Conservation (phyloP, 2,329 filamentous ascomycete species). For the Fusarium solani-melongenae region DNA sequence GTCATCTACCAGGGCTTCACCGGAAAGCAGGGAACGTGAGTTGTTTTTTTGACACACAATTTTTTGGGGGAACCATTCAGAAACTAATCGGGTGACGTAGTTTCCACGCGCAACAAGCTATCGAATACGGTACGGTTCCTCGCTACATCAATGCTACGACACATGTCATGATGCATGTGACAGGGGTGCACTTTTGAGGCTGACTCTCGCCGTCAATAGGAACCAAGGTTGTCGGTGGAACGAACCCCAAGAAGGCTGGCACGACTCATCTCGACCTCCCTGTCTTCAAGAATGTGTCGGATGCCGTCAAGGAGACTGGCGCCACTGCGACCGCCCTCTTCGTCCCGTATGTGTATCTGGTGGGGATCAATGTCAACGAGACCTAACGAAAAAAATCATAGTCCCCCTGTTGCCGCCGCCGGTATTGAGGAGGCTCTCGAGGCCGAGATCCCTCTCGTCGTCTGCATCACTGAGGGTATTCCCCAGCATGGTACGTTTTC, state of each 20-base stretch:
- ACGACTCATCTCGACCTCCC: conserved; percentile 88
- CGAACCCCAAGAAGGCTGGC: conserved; percentile 99
- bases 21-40: conserved; percentile 93
- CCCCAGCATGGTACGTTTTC: conserved; percentile 85
- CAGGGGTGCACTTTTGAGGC: conserved; percentile 34
- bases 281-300: conserved; percentile 89
- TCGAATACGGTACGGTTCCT: conserved; percentile 86
- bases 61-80: not conserved
- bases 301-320: conserved; percentile 90
- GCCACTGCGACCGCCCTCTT: conserved; percentile 95
- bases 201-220: conserved; percentile 62
- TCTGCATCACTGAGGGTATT: conserved; percentile 98
- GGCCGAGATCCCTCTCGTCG: conserved; percentile 93
- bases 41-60: conserved; percentile 41
- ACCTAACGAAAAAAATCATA: conserved; percentile 53
- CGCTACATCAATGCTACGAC: conserved; percentile 34
- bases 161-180: conserved; percentile 43
- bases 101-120: conserved; percentile 97
- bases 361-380: not conserved
- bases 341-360: conserved; percentile 77
- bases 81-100: conserved; percentile 58
- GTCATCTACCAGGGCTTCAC: conserved; percentile 98
- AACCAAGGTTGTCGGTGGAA: conserved; percentile 97
- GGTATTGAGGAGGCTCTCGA: conserved; percentile 97
- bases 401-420: conserved; percentile 88